A percentile compares a stretch with the other conserved stretches of the same genome.
Evolutionary conservation across 371 early-diverging fungal species (phyloP).

Genomic region (Mucor irregularis): DNA sequence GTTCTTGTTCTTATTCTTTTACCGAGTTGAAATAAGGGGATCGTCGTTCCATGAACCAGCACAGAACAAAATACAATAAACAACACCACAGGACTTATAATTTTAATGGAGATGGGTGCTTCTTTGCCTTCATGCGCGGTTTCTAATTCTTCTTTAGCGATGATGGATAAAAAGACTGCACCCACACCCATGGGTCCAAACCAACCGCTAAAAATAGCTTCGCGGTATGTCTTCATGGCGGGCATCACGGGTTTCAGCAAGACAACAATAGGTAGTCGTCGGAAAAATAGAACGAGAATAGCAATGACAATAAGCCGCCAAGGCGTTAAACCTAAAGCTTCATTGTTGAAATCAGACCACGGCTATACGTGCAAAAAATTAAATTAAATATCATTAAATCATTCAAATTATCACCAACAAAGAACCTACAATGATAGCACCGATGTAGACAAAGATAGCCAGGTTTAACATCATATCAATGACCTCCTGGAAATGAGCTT

Average conservation of each 20-base stretch:
- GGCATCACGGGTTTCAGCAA: slow-evolving; percentile 69
- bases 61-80: slow-evolving; percentile 81
- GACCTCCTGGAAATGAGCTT: slow-evolving; percentile 89
- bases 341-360: slow-evolving; percentile 65
- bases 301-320: slow-evolving; percentile 73
- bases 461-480: slow-evolving; percentile 91
- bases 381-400: background rate
- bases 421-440: slow-evolving; percentile 72
- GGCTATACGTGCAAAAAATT: slow-evolving; percentile 44
- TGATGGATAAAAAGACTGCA: slow-evolving; percentile 79
- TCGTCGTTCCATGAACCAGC: slow-evolving; percentile 83
- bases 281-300: slow-evolving; percentile 73
- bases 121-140: slow-evolving; percentile 32
- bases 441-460: slow-evolving; percentile 93
- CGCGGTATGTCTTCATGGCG: slow-evolving; percentile 70
- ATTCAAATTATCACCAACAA: background rate
- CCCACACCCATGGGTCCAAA: slow-evolving; percentile 93
- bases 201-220: slow-evolving; percentile 95
- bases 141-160: slow-evolving; percentile 57
- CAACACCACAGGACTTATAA: slow-evolving; percentile 65
- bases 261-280: slow-evolving; percentile 83
- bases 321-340: slow-evolving; percentile 46
- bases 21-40: slow-evolving; percentile 69
- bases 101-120: slow-evolving; percentile 26
- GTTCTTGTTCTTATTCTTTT: slow-evolving; percentile 44